These are phyloP conservation scores for Glomus cerebriforme DNA, from an alignment of 192 early-diverging fungal genomes.

Conservation along the genomic window DNA sequence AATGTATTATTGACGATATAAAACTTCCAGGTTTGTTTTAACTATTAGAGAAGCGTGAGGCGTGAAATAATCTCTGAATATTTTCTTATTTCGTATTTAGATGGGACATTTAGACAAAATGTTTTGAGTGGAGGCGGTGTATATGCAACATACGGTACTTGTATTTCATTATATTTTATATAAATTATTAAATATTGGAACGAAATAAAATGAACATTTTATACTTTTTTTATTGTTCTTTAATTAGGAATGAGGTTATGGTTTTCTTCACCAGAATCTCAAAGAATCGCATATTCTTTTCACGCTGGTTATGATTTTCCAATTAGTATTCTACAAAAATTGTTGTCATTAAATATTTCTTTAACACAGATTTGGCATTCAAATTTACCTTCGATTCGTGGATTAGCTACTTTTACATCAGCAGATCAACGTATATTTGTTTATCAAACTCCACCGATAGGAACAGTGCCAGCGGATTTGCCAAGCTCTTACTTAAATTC, in stretches of 20 bases:
- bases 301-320: constrained; percentile 46
- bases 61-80: background rate
- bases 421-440: constrained; percentile 43
- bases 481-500: constrained; percentile 40
- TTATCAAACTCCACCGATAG: constrained; percentile 43
- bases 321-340: constrained; percentile 27
- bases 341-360: constrained; percentile 36
- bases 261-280: constrained; percentile 33
- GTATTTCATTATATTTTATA: background rate
- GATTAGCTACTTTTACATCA: constrained; percentile 40
- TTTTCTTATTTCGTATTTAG: constrained; percentile 38
- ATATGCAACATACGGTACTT: constrained; percentile 47
- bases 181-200: background rate
- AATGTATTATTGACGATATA: constrained; percentile 29
- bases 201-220: background rate
- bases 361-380: constrained; percentile 32
- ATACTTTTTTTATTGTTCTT: background rate
- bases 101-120: constrained; percentile 35
- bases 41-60: background rate
- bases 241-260: constrained; percentile 46
- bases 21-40: constrained; percentile 16
- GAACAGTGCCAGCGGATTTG: constrained; percentile 37
- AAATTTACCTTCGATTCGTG: constrained; percentile 39
- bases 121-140: constrained; percentile 45
- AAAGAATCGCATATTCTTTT: constrained; percentile 37